phyloP scores from a whole-genome alignment of 2,329 filamentous ascomycete species.

The Didymella glomerata region DNA sequence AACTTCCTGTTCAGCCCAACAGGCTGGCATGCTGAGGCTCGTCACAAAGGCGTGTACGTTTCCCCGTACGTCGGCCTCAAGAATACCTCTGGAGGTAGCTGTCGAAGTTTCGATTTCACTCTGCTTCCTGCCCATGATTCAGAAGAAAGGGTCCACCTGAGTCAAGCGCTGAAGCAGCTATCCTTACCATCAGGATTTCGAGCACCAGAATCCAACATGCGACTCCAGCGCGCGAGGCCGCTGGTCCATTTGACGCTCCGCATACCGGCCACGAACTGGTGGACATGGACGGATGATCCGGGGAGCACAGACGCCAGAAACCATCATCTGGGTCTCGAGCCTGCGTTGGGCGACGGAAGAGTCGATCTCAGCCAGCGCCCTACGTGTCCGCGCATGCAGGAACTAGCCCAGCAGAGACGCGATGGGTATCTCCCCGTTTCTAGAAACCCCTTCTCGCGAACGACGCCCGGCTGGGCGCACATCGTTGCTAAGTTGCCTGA shows the following conservation, averaged over 20 bases:
- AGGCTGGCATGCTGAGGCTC: constrained; percentile 16
- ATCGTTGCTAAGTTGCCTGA: constrained; percentile 27
- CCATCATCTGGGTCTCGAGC: constrained; percentile 35
- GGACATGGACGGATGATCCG: constrained; percentile 26
- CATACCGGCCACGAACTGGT: constrained; percentile 25
- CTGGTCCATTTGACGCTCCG: constrained; percentile 32
- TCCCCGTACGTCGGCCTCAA: constrained; percentile 16
- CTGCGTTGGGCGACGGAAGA: constrained; percentile 22
- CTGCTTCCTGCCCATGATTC: constrained; percentile 7
- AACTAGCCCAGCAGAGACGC: constrained; percentile 28
- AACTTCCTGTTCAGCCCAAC: constrained; percentile 4
- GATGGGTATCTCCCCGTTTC: constrained; percentile 20
- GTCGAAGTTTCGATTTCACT: constrained; percentile 14
- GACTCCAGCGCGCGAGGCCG: constrained; percentile 20
- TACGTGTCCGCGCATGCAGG: constrained; percentile 27
- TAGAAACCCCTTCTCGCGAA: background rate
- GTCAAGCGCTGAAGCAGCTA: background rate
- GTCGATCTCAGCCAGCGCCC: background rate
- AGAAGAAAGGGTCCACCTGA: background rate
- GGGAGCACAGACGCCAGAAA: background rate
- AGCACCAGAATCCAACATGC: constrained; percentile 12
- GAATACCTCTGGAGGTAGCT: background rate
- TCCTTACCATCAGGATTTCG: background rate
- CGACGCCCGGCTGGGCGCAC: constrained; percentile 23
- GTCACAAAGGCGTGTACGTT: constrained; percentile 21